These are phyloP conservation scores for Hypoxylon sp. DNA, from an alignment of 2,329 filamentous ascomycete species.

Conservation along the genomic window DNA sequence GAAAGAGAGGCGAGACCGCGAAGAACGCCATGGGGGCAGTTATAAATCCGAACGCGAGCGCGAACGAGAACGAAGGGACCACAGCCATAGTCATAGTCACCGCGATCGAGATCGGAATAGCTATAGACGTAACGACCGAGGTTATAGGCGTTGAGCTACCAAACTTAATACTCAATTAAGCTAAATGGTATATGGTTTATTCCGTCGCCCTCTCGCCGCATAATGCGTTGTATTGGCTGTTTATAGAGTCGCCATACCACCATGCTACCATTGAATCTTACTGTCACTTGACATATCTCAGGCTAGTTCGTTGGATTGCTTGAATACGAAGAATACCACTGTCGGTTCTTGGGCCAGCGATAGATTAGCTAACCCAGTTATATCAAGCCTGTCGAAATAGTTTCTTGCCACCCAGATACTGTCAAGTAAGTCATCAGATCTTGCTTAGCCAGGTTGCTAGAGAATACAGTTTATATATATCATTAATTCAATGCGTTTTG, in stretches of 20 bases:
- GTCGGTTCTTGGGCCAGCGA: not conserved
- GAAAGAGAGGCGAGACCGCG: constrained; percentile 60
- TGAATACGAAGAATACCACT: not conserved
- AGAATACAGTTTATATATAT: constrained; percentile 8
- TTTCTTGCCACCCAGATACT: not conserved
- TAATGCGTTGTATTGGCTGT: not conserved
- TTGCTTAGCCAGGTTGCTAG: constrained; percentile 14
- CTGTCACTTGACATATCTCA: not conserved
- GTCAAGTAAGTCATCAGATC: constrained; percentile 13
- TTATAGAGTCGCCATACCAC: not conserved
- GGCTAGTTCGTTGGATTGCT: not conserved
- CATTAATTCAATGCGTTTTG: constrained; percentile 10
- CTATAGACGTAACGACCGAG: constrained; percentile 47
- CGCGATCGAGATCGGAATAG: constrained; percentile 55
- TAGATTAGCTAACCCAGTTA: not conserved
- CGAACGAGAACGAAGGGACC: constrained; percentile 59
- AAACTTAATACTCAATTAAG: not conserved
- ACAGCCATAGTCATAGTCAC: constrained; percentile 50
- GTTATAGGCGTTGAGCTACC: constrained; percentile 38
- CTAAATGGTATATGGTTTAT: not conserved
- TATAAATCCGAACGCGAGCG: constrained; percentile 62
- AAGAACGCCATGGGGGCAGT: constrained; percentile 59
- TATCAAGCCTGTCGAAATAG: not conserved
- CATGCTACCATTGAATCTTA: not conserved
- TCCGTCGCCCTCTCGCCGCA: not conserved